Conservation (phyloP, 2,329 filamentous ascomycete genomes). For the Fusarium dimerum region DNA sequence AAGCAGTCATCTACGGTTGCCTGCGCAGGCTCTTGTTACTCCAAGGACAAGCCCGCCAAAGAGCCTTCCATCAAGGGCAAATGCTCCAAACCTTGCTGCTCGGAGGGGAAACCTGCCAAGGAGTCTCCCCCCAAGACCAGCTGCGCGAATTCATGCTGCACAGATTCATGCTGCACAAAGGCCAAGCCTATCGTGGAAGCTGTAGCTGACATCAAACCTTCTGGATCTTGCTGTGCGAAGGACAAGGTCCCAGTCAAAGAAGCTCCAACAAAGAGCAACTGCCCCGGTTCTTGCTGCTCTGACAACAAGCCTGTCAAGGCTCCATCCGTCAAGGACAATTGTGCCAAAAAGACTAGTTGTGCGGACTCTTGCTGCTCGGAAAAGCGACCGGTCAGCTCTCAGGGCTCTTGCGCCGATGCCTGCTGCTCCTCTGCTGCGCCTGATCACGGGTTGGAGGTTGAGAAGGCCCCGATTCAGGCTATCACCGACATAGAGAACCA, state of each 20-base stretch:
- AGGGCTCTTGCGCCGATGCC: conserved; percentile 7
- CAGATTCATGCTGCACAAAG: too few species aligned
- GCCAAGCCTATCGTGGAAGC: not conserved
- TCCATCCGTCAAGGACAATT: too few species aligned
- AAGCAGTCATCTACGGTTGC: not conserved
- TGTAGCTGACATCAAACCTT: not conserved
- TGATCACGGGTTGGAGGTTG: not conserved
- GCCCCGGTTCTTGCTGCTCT: conserved; percentile 9
- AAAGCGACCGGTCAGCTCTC: not conserved
- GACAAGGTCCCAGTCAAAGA: not conserved
- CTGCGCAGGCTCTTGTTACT: conserved; percentile 18
- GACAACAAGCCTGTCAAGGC: not conserved
- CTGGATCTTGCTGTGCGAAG: not conserved
- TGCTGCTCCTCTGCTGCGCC: conserved; percentile 18
- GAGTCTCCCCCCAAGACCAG: not conserved
- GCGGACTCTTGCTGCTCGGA: conserved; percentile 7
- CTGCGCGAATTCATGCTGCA: not conserved
- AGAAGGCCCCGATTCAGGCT: not conserved
- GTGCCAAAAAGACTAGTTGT: conserved; percentile 1
- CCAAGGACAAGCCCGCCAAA: conserved; percentile 4
- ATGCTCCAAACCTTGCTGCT: conserved; percentile 7
- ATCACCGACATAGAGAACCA: conserved; percentile 38
- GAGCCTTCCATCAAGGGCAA: not conserved
- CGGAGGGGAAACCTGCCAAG: not conserved
- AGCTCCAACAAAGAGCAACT: not conserved